Evolutionary conservation across 1,139 yeast species (phyloP).

Genomic region (Hemisphaericaspora lyxosophila): DNA sequence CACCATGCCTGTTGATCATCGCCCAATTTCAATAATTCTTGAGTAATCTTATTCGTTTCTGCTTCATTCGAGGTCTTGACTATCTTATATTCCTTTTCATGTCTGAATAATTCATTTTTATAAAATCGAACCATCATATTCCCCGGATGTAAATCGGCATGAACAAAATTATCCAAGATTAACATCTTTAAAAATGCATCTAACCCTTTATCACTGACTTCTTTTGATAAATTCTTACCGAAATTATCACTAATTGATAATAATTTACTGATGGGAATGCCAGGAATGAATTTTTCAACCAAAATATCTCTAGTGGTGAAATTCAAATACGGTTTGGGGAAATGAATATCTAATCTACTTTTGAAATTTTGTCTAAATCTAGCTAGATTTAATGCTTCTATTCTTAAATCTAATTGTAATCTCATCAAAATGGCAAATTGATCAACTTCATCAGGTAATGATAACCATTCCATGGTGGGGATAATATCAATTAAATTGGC

Average conservation of each 20-base stretch:
- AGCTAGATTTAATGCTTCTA: slow-evolving; percentile 79
- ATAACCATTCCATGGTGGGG: slow-evolving; percentile 98
- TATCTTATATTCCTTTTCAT: slow-evolving; percentile 48
- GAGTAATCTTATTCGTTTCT: slow-evolving; percentile 51
- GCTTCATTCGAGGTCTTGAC: slow-evolving; percentile 45
- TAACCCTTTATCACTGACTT: slow-evolving; percentile 81
- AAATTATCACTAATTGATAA: slow-evolving; percentile 44
- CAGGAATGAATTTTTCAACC: slow-evolving; percentile 83
- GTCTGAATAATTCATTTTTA: slow-evolving; percentile 47
- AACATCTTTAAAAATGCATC: slow-evolving; percentile 93
- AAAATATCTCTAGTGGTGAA: slow-evolving; percentile 71
- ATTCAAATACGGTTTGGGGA: slow-evolving; percentile 73
- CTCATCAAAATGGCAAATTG: slow-evolving; percentile 86
- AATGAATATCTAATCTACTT: slow-evolving; percentile 62
- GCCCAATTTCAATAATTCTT: slow-evolving; percentile 40
- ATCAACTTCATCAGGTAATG: slow-evolving; percentile 90
- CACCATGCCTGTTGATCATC: slow-evolving; percentile 51
- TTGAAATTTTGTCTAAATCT: slow-evolving; percentile 66
- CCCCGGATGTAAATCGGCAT: slow-evolving; percentile 96
- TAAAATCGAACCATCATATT: slow-evolving; percentile 82
- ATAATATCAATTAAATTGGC: slow-evolving; percentile 66
- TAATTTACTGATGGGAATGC: slow-evolving; percentile 75
- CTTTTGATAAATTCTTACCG: slow-evolving; percentile 62
- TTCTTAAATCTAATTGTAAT: slow-evolving; percentile 82
- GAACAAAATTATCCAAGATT: slow-evolving; percentile 87